phyloP scores from a whole-genome alignment of 768 basidiomycete species.

The button mushroom (Agaricus bisporus) region DNA sequence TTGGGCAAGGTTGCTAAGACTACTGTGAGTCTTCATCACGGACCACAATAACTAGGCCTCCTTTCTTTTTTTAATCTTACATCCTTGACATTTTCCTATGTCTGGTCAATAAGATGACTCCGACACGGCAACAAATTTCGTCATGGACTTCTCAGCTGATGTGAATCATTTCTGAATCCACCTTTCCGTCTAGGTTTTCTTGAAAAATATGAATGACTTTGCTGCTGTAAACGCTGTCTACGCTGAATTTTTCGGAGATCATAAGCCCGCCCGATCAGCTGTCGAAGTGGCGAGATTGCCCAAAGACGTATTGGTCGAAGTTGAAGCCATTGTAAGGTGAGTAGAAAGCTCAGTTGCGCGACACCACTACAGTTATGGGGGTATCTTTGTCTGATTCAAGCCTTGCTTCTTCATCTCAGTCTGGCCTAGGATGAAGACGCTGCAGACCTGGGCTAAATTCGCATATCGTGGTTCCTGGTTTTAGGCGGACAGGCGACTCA shows the following conservation, averaged over 20 bases:
- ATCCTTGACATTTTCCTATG: background rate
- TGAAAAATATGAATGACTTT: slow-evolving; percentile 93
- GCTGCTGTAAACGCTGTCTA: slow-evolving; percentile 77
- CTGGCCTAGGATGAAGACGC: background rate
- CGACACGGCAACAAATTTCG: background rate
- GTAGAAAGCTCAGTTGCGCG: slow-evolving; percentile 15
- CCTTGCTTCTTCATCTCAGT: background rate
- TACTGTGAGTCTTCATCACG: slow-evolving; percentile 49
- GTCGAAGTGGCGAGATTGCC: slow-evolving; percentile 89
- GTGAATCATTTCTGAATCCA: background rate
- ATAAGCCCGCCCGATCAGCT: slow-evolving; percentile 90
- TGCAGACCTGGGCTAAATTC: background rate
- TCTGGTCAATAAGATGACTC: background rate
- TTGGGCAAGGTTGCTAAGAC: slow-evolving; percentile 85
- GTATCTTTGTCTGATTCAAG: background rate
- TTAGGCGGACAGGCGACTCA: background rate
- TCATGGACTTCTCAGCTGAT: background rate
- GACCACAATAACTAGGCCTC: background rate
- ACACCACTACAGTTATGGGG: too few species aligned
- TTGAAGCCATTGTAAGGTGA: slow-evolving; percentile 83
- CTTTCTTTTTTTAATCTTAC: background rate
- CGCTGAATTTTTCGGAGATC: slow-evolving; percentile 76
- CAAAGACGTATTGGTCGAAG: slow-evolving; percentile 86
- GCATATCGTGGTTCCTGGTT: background rate
- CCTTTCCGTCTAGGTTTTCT: slow-evolving; percentile 58